These are phyloP conservation scores for Suillus occidentalis DNA, from an alignment of 768 basidiomycete genomes.

Conservation along the genomic window DNA sequence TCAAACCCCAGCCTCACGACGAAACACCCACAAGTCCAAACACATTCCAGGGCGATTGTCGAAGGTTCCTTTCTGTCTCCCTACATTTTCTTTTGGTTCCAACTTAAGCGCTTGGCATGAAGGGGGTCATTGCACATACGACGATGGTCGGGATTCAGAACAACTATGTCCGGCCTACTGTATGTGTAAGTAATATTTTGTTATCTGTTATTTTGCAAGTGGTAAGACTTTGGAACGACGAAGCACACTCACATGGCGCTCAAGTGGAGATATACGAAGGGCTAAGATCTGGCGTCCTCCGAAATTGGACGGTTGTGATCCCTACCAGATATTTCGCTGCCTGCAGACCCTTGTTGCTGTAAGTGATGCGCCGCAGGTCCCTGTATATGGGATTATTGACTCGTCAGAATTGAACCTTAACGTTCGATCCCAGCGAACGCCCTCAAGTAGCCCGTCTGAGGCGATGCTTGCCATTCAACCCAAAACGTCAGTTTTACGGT, in stretches of 20 bases:
- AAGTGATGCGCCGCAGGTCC: background rate
- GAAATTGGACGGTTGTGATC: background rate
- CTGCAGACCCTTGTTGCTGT: background rate
- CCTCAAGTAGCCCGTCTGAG: background rate
- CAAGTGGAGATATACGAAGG: background rate
- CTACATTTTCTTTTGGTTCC: background rate
- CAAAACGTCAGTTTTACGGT: background rate
- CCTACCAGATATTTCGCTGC: background rate
- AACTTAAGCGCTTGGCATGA: background rate
- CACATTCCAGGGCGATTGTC: background rate
- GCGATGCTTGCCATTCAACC: background rate
- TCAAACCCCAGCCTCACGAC: background rate
- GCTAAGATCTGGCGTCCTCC: background rate
- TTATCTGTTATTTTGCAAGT: background rate
- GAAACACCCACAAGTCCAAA: background rate
- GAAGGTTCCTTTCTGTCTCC: background rate
- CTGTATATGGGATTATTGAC: background rate
- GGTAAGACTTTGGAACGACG: background rate
- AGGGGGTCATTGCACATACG: background rate
- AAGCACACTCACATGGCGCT: background rate
- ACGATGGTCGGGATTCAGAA: background rate
- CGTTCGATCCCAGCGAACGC: background rate
- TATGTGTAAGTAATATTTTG: background rate
- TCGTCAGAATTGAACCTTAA: background rate
- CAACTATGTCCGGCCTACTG: background rate